Base-by-base conservation (phyloP, 1,139 yeast species). In the Protomyces arabidopsidicola region DNA sequence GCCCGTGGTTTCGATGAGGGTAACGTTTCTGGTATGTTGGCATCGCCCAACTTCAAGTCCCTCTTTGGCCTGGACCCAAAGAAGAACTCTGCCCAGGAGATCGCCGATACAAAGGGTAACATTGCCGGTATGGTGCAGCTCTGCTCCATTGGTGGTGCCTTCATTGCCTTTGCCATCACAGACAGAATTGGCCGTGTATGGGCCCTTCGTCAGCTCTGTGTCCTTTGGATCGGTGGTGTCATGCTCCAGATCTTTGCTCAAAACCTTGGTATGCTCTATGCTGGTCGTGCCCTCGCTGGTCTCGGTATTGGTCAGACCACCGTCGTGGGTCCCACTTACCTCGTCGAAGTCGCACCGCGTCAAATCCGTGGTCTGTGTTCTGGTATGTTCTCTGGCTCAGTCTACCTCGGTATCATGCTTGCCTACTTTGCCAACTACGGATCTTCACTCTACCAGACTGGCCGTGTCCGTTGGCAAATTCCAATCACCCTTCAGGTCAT, bases 1-100 rank as follows among this genome's bases (percentile, higher is more conserved):
- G 84, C 85, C 12, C 75, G 87, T 72, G 88, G 88, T 22, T 79
- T 77, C 64, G 88, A 84, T 71, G 87, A 84, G 73, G 88, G 87
- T 57, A 75, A 75, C 67, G 75, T 75, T 53, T 72, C 82, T n/a
- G 84, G 84, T 9, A 73, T 78, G 63, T 2, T 75, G 79, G 45
- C 78, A 81, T 2, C 83, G 79, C 68, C 71, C 71, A 2, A 75
- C 82, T 1, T 84, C 84, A 71, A 72, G 71, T 55, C 59, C 70
- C 1, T 75, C 74, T 66, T 82, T 22, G 84, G 82, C 68, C 70
- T 74, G 22, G 31, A 27, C 31, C 31, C 31, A 27, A 27, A 27
- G 31, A 42, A 42, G 48, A 18, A 42, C 48, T n/a, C 48, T 42
- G 48, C 48, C 18, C 20, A n/a, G 12, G 22, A 42, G 48, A 20